These are phyloP conservation scores for Enterospora canceri DNA, from an alignment of 371 early-diverging fungal genomes.

Conservation along the genomic window DNA sequence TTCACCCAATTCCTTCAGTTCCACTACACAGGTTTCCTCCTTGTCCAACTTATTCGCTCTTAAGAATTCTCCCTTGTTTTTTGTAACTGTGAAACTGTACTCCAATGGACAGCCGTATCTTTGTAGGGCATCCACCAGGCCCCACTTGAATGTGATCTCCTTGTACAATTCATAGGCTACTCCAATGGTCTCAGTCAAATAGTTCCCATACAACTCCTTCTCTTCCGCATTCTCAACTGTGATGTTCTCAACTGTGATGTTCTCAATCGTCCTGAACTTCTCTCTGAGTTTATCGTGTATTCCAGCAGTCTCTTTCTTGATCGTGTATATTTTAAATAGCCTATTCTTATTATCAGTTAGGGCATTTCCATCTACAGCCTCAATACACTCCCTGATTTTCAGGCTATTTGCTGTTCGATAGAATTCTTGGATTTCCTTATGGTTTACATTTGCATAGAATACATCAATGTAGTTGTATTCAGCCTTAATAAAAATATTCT, in stretches of 20 bases:
- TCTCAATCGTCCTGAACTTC: not conserved
- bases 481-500: not conserved
- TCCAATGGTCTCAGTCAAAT: not conserved
- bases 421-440: not conserved
- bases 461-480: not conserved
- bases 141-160: not conserved
- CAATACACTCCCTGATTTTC: conserved; percentile 23
- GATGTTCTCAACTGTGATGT: not conserved
- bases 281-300: not conserved
- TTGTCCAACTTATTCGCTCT: no score
- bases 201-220: not conserved
- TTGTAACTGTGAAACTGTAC: not conserved
- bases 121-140: not conserved
- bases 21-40: no score
- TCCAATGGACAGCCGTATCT: not conserved
- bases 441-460: not conserved
- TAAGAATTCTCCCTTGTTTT: no score
- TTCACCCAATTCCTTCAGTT: no score
- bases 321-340: not conserved
- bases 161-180: not conserved
- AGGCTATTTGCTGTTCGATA: not conserved
- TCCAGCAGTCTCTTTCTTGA: not conserved
- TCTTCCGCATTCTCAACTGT: not conserved
- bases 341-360: not conserved
- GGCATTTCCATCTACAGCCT: conserved; percentile 8